Evolutionary conservation across 148 eudicot genomes (phyloP).

Genomic region (Hydrangea macrophylla): DNA sequence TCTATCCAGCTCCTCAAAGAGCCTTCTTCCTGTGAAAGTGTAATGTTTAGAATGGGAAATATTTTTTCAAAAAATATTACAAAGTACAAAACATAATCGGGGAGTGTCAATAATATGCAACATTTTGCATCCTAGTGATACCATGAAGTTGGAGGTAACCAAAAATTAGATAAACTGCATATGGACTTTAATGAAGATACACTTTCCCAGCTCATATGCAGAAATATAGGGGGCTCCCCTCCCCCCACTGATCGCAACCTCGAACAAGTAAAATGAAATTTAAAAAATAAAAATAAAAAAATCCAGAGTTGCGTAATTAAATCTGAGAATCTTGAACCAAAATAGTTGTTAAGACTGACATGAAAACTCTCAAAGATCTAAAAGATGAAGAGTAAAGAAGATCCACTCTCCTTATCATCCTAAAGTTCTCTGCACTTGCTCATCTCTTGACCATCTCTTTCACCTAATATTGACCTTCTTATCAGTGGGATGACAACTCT

Average conservation of each 20-base stretch:
- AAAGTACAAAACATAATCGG: neutral
- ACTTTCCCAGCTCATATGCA: neutral
- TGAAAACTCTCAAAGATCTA: neutral
- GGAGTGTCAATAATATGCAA: neutral
- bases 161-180: neutral
- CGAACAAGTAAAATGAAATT: neutral
- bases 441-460: neutral
- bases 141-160: neutral
- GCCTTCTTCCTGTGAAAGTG: constrained; percentile 67
- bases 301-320: neutral
- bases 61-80: neutral
- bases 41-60: neutral
- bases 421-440: neutral
- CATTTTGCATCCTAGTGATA: neutral
- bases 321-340: neutral
- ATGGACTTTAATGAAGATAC: neutral
- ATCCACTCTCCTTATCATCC: neutral
- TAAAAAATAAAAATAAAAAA: too few species aligned
- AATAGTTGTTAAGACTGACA: neutral
- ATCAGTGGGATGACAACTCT: too few species aligned
- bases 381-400: too few species aligned
- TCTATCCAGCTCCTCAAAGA: constrained; percentile 94
- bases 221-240: neutral
- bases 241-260: neutral
- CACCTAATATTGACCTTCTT: neutral